Conservation (phyloP, 306 rosid genomes). For the Fragaria nilgerrensis region DNA sequence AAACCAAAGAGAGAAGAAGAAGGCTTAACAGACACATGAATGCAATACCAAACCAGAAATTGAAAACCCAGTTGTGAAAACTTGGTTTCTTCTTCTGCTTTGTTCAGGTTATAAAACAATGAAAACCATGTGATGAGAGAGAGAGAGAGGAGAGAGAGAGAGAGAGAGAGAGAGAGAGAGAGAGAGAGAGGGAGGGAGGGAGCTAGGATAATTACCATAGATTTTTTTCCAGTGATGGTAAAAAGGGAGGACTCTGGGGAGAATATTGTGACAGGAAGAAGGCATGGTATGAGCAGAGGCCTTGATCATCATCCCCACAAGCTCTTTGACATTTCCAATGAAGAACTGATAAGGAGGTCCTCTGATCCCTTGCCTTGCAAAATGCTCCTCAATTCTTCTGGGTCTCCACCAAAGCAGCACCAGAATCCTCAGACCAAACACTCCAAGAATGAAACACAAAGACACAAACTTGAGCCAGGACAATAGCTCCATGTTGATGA, state of each 20-base stretch:
- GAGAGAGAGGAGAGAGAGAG: conserved; percentile 8
- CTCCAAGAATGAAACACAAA: conserved; percentile 24
- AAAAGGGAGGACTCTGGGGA: conserved; percentile 91
- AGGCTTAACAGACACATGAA: not conserved
- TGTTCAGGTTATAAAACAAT: not conserved
- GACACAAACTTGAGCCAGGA: conserved; percentile 44
- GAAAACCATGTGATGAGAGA: conserved; percentile 3
- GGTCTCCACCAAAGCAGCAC: conserved; percentile 90
- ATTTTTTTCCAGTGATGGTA: conserved; percentile 97
- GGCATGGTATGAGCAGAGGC: conserved; percentile 96
- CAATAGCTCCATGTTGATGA: conserved; percentile 39
- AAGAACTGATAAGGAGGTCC: conserved; percentile 97
- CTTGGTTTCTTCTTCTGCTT: not conserved
- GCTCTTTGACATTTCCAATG: conserved; percentile 83
- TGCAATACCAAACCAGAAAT: not conserved
- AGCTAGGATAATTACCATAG: conserved; percentile 51
- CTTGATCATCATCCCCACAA: conserved; percentile 74
- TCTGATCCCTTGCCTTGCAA: conserved; percentile 76
- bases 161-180: conserved; percentile 8
- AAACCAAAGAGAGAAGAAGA: not conserved
- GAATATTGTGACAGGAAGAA: conserved; percentile 77
- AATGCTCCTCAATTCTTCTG: conserved; percentile 66
- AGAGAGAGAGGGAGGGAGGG: not conserved
- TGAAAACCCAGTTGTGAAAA: conserved; percentile 23
- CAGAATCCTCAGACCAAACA: conserved; percentile 37